Percentiles rank a stretch among this genome's conserved stretches.
Evolutionary conservation across 306 rosid genomes (phyloP).

Genomic region (Casuarina equisetifolia): DNA sequence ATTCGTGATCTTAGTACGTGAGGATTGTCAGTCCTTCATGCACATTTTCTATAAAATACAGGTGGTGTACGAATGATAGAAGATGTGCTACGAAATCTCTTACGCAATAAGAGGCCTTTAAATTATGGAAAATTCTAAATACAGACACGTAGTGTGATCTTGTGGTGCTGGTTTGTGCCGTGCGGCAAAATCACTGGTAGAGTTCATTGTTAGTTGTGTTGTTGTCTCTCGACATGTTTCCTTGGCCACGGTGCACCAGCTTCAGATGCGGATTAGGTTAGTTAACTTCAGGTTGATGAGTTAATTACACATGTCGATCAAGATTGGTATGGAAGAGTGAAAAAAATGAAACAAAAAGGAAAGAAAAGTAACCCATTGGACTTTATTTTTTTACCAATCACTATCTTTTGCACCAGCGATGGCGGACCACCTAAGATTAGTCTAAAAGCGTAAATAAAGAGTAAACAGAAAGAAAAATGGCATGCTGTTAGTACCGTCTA

Average conservation of each 20-base stretch:
- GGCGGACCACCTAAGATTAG: too few relatives aligned
- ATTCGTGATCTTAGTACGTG: too few relatives aligned
- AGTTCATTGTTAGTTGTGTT: background rate
- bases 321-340: too few relatives aligned
- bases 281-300: background rate
- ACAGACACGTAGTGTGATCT: conserved; percentile 21
- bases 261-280: background rate
- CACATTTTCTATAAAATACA: conserved; percentile 15
- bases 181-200: conserved; percentile 30
- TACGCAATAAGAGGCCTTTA: background rate
- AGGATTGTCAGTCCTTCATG: conserved; percentile 11
- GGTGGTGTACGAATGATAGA: background rate
- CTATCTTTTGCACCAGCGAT: too few relatives aligned
- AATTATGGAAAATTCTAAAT: background rate
- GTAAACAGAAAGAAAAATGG: too few relatives aligned
- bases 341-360: too few relatives aligned
- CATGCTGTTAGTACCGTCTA: too few relatives aligned
- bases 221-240: conserved; percentile 18
- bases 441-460: too few relatives aligned
- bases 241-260: background rate
- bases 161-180: conserved; percentile 5
- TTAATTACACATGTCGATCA: too few relatives aligned
- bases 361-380: too few relatives aligned
- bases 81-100: background rate
- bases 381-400: too few relatives aligned